Evolutionary conservation across 1,284 basidiomycete species (phyloP), one percentile per base, ranked within the genome.

Genomic region (Malassezia dermatis): DNA sequence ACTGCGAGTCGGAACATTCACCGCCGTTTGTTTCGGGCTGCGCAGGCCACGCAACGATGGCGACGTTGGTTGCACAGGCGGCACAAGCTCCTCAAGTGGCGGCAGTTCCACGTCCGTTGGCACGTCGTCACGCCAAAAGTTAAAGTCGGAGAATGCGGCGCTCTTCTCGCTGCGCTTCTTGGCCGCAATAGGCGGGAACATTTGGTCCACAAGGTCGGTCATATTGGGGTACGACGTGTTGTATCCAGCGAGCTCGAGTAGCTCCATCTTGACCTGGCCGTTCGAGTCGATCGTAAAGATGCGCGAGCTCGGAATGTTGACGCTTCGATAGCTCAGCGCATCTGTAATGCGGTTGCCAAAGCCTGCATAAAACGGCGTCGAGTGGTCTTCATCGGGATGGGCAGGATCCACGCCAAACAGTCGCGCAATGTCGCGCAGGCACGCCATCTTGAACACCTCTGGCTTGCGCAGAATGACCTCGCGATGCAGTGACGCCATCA

Each of bases 401-500:
- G 50, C 50, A 27, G 51, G 61, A 41, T 67, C 67, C 23, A 82
- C 81, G 8, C 88, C 87, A 71, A 96, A 99, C 8, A 98, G 77
- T 26, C 90, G 81, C 65, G 90, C 89, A 54, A 99, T 95, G 76
- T 99, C 94, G 34, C 91, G 81, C 61, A 99, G 77, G 77, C 91
- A 96, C 2, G 94, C 93, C 94, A 99, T 99, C 79, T 99, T 99
- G 82, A 99, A 99, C 27, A 98, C 83, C 74, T 99, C 94, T 0
- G 94, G 94, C 77, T 98, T 96, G 34, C 91, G 84, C 54, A 64
- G 34, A 39, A 64, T 69, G 17, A 75, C 82, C 51, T 75, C 73
- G 37, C 93, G 84, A 76, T 98, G 94, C 46, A 98, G 76, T 30
- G 88, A 90, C 2, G 89, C 86, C 81, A 99, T 91, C 53, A 98